Base-by-base conservation (phyloP, 1,284 basidiomycete genomes). In the Naganishia liquefaciens region DNA sequence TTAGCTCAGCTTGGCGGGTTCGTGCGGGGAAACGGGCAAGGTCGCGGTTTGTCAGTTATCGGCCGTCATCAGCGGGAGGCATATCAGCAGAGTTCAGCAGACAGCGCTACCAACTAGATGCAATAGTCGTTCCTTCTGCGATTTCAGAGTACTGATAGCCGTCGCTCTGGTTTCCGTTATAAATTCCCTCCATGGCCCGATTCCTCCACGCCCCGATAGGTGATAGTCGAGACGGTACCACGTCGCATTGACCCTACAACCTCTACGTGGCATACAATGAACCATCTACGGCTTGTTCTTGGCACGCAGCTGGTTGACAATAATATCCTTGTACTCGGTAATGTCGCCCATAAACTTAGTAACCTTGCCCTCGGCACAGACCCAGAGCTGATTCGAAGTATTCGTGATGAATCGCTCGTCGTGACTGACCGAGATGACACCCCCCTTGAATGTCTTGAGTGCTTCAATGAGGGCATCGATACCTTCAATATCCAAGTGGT, bases 401-500 rank as follows among this genome's bases (percentile, higher is more conserved):
- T 84, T 88, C 30, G 90, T 92, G 74, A 95, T 93, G 77, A 95
- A 93, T 58, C 89, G 82, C 76, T 93, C 91, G 83, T 96, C 93
- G 85, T 96, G 93, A 58, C 68, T 70, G 65, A 69, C 68, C 52
- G 70, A 69, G 55, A 79, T 77, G 9, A 79, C 91, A 60, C 95
- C 96, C n/a, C 96, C 96, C 73, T 96, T 96, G 91, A 92, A 99
- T 19, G 81, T 81, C 70, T 86, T 85, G 70, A 99, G 80, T 0
- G 93, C 96, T 25, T 84, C 80, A 87, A 96, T 96, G 51, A 99
- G 82, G 6, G 94, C 96, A 75, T 99, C 96, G 65, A 99, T 84
- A 85, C 94, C 95, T 86, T 92, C 90, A 69, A 93, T 93, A 88
- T 97, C 93, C 77, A 98, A 82, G 80, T 98, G 95, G 83, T 98